Evolutionary conservation across 2,329 filamentous ascomycete species (phyloP).

Genomic region (Juglanconis sp.): DNA sequence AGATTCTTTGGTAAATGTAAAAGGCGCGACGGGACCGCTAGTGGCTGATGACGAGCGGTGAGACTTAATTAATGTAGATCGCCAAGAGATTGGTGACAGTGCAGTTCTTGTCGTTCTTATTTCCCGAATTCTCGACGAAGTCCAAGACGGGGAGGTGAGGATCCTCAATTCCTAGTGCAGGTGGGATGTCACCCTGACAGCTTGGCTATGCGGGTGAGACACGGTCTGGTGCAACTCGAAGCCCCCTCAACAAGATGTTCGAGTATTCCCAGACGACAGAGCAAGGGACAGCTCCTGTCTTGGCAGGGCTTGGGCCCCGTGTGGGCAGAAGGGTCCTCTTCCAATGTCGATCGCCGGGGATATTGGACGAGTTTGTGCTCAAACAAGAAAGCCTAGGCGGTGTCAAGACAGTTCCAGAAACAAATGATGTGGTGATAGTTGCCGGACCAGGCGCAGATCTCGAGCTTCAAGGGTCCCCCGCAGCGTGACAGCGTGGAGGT

Average conservation of each 20-base stretch:
- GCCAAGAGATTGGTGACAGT: not conserved
- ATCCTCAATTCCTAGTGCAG: not conserved
- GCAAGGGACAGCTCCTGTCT: not conserved
- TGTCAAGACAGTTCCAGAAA: not conserved
- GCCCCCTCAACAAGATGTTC: not conserved
- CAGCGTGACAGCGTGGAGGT: not conserved
- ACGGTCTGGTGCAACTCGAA: not conserved
- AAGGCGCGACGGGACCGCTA: not conserved
- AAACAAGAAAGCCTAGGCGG: not conserved
- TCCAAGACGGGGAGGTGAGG: not conserved
- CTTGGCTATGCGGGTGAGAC: not conserved
- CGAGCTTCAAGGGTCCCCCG: not conserved
- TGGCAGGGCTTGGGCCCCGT: conserved; percentile 2
- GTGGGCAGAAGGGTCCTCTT: no score
- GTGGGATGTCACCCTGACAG: conserved; percentile 14
- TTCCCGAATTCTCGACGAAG: not conserved
- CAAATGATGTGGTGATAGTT: not conserved
- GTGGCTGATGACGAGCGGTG: not conserved
- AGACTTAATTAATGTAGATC: not conserved
- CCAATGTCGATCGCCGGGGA: no score
- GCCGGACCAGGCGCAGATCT: not conserved
- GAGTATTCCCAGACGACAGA: not conserved
- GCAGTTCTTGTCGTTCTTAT: not conserved
- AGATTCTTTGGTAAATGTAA: not conserved
- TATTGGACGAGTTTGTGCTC: conserved; percentile 3